Evolutionary conservation across 257 asterid species (phyloP).

Genomic region (Solanum habrochaites): DNA sequence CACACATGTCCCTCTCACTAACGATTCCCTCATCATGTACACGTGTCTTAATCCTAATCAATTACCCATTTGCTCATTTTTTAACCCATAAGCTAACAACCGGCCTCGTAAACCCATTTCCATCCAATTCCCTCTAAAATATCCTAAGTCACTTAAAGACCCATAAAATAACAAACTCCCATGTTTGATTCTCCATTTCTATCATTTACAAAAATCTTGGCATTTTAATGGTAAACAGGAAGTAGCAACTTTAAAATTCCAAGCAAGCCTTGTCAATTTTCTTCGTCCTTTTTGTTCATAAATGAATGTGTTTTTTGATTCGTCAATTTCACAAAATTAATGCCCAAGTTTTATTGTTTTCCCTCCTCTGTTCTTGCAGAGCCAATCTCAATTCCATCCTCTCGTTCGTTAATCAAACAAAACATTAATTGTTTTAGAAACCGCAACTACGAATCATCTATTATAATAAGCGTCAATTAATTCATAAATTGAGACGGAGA

Average conservation of each 20-base stretch:
- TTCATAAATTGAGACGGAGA: background rate
- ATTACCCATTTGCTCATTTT: no score
- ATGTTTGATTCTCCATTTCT: slow-evolving; percentile 39
- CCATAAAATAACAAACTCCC: slow-evolving; percentile 6
- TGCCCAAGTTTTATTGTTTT: slow-evolving; percentile 19
- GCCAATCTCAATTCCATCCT: slow-evolving; percentile 37
- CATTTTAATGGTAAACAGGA: no score
- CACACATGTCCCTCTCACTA: no score
- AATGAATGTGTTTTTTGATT: slow-evolving; percentile 27
- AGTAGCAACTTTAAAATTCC: background rate
- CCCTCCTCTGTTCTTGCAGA: slow-evolving; percentile 44
- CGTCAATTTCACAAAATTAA: slow-evolving; percentile 27
- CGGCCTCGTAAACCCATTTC: no score
- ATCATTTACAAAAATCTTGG: slow-evolving; percentile 15
- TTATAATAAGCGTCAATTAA: background rate
- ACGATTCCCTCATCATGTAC: no score
- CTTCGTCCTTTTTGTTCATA: slow-evolving; percentile 43
- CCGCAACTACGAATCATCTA: background rate
- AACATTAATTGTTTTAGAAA: background rate
- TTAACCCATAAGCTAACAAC: no score
- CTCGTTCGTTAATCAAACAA: slow-evolving; percentile 30
- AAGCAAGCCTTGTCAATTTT: slow-evolving; percentile 35
- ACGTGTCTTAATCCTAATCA: no score
- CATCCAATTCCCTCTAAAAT: no score
- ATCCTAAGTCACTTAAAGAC: no score